Evolutionary conservation across 768 basidiomycete species (phyloP), one percentile per base, ranked within the genome.

Genomic region (Boletus pseudopeckii): DNA sequence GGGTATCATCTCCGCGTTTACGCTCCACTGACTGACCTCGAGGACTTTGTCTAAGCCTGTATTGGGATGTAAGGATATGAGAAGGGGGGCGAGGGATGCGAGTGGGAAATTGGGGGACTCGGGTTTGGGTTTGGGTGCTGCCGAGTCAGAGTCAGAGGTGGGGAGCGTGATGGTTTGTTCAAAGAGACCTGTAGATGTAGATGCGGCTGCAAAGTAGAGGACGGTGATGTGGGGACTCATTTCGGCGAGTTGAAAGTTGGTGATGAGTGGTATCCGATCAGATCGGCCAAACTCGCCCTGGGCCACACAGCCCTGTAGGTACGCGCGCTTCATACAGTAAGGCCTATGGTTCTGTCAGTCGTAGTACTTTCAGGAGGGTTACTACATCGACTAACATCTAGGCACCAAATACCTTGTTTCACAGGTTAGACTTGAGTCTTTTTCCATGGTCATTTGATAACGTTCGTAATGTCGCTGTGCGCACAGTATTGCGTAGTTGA

Each of bases 1-100:
- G 13, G 85, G 81, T 2, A 90, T 78, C 87, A 91, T 91, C 71
- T 89, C 88, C 48, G 78, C 85, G 62, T 91, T 74, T 13, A 92
- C 87, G 62, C 89, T 89, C 89, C 90, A 91, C 65, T 80, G 80
- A 59, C 84, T 85, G 32, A 75, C 71, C 44, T 77, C 67, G 30
- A 92, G 73, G 20, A 90, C 75, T 52, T 76, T 74, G 40, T 66
- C 75, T 32, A 92, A 70, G 43, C 66, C 64, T 6, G 76, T 76
- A 9, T 74, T 70, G 3, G 83, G 79, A 68, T 89, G 80, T 13
- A 78, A 75, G 20, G 78, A 74, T 52, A 79, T 70, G 57, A 88
- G 81, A 40, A 81, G 70, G 41, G 69, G 67, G 48, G 72, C 72
- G 50, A 86, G 79, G 34, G 73, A 75, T 45, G 76, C 75, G 46